Conservation (phyloP, 78 protist species). For the Chrysochromulina parva region DNA sequence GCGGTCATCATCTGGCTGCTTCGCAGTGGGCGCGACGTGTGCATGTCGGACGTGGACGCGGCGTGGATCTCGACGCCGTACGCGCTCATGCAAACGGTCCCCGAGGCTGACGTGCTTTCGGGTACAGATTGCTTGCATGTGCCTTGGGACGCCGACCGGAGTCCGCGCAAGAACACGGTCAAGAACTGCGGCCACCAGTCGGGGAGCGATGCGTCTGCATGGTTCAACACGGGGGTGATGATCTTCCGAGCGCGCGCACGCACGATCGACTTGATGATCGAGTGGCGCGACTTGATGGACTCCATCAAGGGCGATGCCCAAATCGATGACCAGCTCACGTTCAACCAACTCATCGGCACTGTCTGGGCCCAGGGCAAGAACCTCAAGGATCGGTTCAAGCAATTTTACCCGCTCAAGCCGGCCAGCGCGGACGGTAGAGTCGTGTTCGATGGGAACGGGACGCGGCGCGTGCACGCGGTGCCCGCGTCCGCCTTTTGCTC, state of each 20-base stretch:
- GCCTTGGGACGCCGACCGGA: neutral
- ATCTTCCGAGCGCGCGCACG: neutral
- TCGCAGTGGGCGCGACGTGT: neutral
- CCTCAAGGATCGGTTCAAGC: no score
- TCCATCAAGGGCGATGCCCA: neutral
- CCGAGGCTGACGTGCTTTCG: neutral
- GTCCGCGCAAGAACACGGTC: neutral
- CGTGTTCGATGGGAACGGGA: no score
- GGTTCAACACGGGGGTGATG: conserved; percentile 16
- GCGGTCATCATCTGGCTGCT: neutral
- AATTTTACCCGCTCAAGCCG: no score
- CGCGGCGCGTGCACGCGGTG: neutral
- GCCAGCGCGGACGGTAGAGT: no score
- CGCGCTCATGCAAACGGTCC: neutral
- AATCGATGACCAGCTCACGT: neutral
- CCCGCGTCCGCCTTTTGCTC: neutral
- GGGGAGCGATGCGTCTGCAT: neutral
- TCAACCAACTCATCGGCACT: conserved; percentile 1
- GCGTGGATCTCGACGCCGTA: conserved; percentile 3
- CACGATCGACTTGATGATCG: neutral
- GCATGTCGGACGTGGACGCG: neutral
- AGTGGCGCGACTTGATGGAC: neutral
- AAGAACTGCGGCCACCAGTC: neutral
- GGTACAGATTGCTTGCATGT: neutral
- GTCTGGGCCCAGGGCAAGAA: no score